A percentile compares a stretch with the other conserved stretches of the same genome.
These are phyloP conservation scores for Hirsutella rhossiliensis DNA, from an alignment of 2,329 filamentous ascomycete species.

Conservation along the genomic window DNA sequence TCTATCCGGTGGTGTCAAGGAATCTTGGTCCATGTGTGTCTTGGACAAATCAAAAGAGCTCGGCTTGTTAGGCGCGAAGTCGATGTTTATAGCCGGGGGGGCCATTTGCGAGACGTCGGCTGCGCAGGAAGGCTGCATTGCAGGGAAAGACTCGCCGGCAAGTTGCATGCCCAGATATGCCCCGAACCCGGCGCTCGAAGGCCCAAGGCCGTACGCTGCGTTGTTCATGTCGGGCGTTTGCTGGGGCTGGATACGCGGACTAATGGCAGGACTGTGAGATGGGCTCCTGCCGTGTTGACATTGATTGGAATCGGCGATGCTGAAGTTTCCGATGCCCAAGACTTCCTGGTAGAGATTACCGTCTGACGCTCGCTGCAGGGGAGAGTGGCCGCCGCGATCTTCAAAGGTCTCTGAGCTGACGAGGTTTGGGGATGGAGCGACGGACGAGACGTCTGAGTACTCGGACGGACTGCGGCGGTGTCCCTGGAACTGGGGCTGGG, in stretches of 20 bases:
- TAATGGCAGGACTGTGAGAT: slow-evolving; percentile 60
- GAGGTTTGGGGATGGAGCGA: slow-evolving; percentile 72
- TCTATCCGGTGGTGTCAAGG: slow-evolving; percentile 70
- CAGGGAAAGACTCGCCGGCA: slow-evolving; percentile 38
- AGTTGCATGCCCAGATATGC: slow-evolving; percentile 25
- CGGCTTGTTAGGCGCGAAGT: slow-evolving; percentile 63
- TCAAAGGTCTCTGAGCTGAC: slow-evolving; percentile 72
- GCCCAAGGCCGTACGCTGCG: slow-evolving; percentile 29
- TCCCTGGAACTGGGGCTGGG: slow-evolving; percentile 54
- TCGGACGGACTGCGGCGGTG: slow-evolving; percentile 84
- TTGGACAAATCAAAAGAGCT: slow-evolving; percentile 38
- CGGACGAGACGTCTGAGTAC: slow-evolving; percentile 81
- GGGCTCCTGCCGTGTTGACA: slow-evolving; percentile 63
- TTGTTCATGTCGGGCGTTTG: slow-evolving; percentile 40
- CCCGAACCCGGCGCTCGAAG: slow-evolving; percentile 26
- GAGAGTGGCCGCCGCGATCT: slow-evolving; percentile 58
- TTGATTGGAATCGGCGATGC: slow-evolving; percentile 64
- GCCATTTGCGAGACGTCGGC: slow-evolving; percentile 66
- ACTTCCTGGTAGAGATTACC: slow-evolving; percentile 64
- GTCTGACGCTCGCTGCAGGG: slow-evolving; percentile 66
- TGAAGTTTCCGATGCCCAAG: slow-evolving; percentile 68
- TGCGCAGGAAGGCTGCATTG: slow-evolving; percentile 32
- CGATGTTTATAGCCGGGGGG: slow-evolving; percentile 89
- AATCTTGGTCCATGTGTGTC: slow-evolving; percentile 57
- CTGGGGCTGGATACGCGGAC: slow-evolving; percentile 47